Evolutionary conservation across 2,329 filamentous ascomycete genomes (phyloP), one percentile per base, ranked within the genome.

Genomic region (Ophiostoma australiae): DNA sequence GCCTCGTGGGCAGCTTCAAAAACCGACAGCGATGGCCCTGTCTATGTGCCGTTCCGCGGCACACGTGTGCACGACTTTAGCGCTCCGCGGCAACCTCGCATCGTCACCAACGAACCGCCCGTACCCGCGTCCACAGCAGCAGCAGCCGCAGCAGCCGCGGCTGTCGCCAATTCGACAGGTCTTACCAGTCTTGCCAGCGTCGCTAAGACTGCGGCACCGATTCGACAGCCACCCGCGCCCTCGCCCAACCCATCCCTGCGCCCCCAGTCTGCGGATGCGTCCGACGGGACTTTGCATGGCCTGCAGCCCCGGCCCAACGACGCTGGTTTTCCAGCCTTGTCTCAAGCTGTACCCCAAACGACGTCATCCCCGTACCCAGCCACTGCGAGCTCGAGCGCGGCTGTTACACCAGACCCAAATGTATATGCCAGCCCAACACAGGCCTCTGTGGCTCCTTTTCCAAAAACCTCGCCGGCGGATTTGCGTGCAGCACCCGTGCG

Each of bases 61-160:
- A 91, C 86, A 8, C 82, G 84, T 67, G 84, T 90, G 68, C 89
- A 91, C 76, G 89, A 88, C 77, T 90, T 89, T 75, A 90, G 87
- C 75, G 87, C 86, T 0, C 88, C 87, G 1, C 81, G 87, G 68
- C 82, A 82, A 33, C 83, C 80, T 72, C 83, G 78, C 66, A 78
- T 80, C 37, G 73, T 81, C 3, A 78, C 80, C 33, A 79, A 74
- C 67, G 77, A 76, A 1, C 67, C 69, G 0, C 39, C 55, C 1
- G 68, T 17, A 7, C n/a, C 63, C 11, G 44, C 67, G 4, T 72
- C 73, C 0, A 73, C 73, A 1, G 71, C 68, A 1, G 73, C 71
- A 1, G 71, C 69, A 5, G 69, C 70, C 15, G 71, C 70, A n/a
- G 71, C 72, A 1, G 73, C 73, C 2, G 48, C 66, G 1, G 65